A percentile compares a stretch with the other conserved stretches of the same genome.
Evolutionary conservation across 768 basidiomycete species (phyloP).

Genomic region (Terana coerulea): DNA sequence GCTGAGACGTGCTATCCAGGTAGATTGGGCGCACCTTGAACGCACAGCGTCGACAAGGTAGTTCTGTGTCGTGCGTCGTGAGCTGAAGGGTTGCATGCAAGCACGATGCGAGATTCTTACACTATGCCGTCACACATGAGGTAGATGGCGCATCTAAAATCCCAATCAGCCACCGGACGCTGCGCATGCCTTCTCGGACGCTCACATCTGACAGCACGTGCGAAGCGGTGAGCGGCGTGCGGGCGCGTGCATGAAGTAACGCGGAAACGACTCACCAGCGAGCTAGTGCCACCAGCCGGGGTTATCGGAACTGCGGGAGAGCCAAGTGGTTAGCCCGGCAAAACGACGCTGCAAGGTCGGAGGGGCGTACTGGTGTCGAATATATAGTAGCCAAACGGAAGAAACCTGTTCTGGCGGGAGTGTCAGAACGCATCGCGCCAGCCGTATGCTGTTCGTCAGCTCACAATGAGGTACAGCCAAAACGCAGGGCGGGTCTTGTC

Average conservation of each 20-base stretch:
- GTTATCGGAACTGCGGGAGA: conserved; percentile 8
- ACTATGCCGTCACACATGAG: conserved; percentile 12
- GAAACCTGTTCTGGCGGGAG: conserved; percentile 10
- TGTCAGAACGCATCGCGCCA: not conserved
- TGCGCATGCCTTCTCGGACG: not conserved
- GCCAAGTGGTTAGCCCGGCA: not conserved
- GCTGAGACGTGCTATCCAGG: not conserved
- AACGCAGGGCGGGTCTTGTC: conserved; percentile 11
- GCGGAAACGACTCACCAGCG: conserved; percentile 1
- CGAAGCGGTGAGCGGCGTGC: too few species aligned
- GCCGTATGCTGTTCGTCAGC: not conserved
- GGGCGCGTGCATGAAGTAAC: not conserved
- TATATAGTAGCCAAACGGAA: conserved; percentile 9
- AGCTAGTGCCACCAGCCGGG: not conserved
- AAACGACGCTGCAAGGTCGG: not conserved
- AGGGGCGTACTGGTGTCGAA: conserved; percentile 13
- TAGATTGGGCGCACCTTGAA: not conserved
- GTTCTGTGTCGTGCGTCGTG: too few species aligned
- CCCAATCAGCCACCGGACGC: not conserved
- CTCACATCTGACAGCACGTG: not conserved
- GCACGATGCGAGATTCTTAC: not conserved
- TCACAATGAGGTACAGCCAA: conserved; percentile 13
- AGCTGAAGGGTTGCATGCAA: too few species aligned
- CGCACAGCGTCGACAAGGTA: not conserved
- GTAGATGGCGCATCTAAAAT: conserved; percentile 11